Conservation (phyloP, 2,329 filamentous ascomycete genomes). For the Didymella arachidicola region DNA sequence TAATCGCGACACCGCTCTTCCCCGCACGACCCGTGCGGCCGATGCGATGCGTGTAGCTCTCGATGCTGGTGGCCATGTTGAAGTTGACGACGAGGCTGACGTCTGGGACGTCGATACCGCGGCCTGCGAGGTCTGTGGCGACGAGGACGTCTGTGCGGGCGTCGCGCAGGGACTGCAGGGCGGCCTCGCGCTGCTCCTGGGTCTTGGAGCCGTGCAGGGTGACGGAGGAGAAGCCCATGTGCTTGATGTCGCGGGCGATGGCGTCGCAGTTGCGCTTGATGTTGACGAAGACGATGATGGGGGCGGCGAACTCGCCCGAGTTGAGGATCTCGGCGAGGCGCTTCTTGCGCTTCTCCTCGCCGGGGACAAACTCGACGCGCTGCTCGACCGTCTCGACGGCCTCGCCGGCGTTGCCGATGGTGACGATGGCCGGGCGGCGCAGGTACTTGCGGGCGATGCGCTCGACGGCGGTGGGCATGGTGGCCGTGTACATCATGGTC, state of each 20-base stretch:
- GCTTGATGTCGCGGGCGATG: constrained; percentile 90
- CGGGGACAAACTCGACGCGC: constrained; percentile 86
- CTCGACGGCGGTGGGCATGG: constrained; percentile 92
- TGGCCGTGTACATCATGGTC: constrained; percentile 99
- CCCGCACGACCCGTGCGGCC: constrained; percentile 97
- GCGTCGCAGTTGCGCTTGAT: constrained; percentile 99
- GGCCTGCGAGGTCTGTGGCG: constrained; percentile 91
- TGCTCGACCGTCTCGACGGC: constrained; percentile 98
- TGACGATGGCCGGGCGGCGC: constrained; percentile 89
- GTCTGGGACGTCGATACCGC: constrained; percentile 97
- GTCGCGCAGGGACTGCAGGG: constrained; percentile 81
- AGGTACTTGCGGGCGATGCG: constrained; percentile 97
- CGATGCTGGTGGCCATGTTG: constrained; percentile 95
- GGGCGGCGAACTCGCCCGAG: constrained; percentile 80
- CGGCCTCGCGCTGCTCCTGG: constrained; percentile 95
- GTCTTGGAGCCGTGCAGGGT: constrained; percentile 96
- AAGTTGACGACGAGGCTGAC: constrained; percentile 96
- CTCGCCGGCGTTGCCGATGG: constrained; percentile 92
- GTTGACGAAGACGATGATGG: constrained; percentile 99
- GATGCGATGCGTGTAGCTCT: constrained; percentile 95
- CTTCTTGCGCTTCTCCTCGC: constrained; percentile 97
- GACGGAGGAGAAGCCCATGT: constrained; percentile 88
- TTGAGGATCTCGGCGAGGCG: constrained; percentile 88
- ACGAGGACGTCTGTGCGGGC: constrained; percentile 87
- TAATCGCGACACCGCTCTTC: constrained; percentile 95